Base-by-base conservation (phyloP, 345 rosid genomes). In the Leavenworthia alabamica region DNA sequence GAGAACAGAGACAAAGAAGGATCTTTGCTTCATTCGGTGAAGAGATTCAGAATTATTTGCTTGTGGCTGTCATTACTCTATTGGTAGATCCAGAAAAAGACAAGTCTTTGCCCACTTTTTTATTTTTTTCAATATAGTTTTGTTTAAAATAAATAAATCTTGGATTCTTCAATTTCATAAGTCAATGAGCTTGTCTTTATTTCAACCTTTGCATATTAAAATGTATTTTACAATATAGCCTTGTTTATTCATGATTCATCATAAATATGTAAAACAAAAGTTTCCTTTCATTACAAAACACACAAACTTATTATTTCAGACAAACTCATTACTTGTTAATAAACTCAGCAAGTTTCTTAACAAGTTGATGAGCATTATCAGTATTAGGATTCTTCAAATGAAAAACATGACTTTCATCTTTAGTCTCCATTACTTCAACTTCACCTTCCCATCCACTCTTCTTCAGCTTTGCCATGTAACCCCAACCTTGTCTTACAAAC, bases 341-440 rank as follows among this genome's bases (percentile, higher is more conserved):
- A 68, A 76, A 78, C 24, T 49, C 46, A 40, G 51, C 70, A 50
- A 74, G 4, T 45, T 15, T 54, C 45, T 66, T 66, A 9, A 72
- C 52, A 60, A 72, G 7, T 16, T 43, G 46, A 43, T 41, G 49
- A 24, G 79, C 77, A 33, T 68, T 68, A 20, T 70, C 73, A 49
- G 47, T 14, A 2, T 28, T 14, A 1, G 77, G 76, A 36, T 60
- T 29, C 27, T 27, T 27, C 40, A 83, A 60, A 67, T 79, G 82
- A 27, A 77, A 80, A 6, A 67, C 74, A 70, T 83, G 89, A 3
- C 22, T 27, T 51, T 81, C 89, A 4, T 61, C 76, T 27, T 48
- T 9, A 8, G 43, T 14, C 72, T 79, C 84, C 47, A 66, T 19
- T 0, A 79, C 29, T 62, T 81, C 81, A 47, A 64, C 73, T 3